phyloP scores from a whole-genome alignment of 495 filamentous ascomycete genomes.

The Coniosporium apollinis region DNA sequence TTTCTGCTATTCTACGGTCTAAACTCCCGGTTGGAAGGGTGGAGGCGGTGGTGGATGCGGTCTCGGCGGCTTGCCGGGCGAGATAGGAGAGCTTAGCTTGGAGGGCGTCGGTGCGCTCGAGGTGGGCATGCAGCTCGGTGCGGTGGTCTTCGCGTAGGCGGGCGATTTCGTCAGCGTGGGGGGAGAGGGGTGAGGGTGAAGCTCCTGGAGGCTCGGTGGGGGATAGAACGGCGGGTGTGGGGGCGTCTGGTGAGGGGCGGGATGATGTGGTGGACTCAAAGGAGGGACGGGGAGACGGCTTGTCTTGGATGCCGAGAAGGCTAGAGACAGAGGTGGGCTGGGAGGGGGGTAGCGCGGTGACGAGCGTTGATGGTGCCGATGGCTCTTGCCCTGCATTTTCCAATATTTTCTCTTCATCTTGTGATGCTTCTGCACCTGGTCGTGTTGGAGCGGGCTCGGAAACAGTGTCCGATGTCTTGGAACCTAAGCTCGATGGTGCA shows the following conservation, averaged over 20 bases:
- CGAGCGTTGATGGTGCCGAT: too few relatives aligned
- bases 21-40: conserved; percentile 42
- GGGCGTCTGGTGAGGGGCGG: neutral
- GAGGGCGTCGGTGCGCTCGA: conserved; percentile 84
- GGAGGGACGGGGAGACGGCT: too few relatives aligned
- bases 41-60: conserved; percentile 45
- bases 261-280: too few relatives aligned
- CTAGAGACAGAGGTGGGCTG: too few relatives aligned
- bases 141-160: conserved; percentile 41
- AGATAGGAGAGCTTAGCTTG: conserved; percentile 82
- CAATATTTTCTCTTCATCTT: too few relatives aligned
- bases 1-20: conserved; percentile 70
- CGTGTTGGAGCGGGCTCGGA: conserved; percentile 1
- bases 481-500: conserved; percentile 15
- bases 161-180: conserved; percentile 25
- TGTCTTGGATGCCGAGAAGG: too few relatives aligned
- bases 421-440: conserved; percentile 2
- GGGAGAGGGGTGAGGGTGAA: too few relatives aligned
- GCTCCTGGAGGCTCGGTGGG: too few relatives aligned
- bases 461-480: conserved; percentile 9
- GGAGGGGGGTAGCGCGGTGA: too few relatives aligned
- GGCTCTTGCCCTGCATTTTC: too few relatives aligned
- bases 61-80: conserved; percentile 56
- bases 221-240: too few relatives aligned
- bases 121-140: conserved; percentile 53